phyloP scores from a whole-genome alignment of 495 filamentous ascomycete genomes.

The Penicillium dipodomyicola region DNA sequence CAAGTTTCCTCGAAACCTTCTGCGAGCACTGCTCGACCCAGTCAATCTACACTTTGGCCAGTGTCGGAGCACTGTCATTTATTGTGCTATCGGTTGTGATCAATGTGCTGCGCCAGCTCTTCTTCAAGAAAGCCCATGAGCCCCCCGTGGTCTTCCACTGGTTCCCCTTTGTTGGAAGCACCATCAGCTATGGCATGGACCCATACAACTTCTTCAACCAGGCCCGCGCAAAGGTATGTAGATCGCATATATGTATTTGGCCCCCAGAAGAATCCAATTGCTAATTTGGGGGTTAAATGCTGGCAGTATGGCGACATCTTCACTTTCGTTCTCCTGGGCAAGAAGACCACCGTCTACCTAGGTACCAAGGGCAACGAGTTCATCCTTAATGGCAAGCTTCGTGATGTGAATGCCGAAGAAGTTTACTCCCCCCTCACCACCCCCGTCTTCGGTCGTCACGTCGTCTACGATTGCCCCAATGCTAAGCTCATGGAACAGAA shows the following conservation, averaged over 20 bases:
- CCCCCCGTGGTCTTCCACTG: constrained; percentile 65
- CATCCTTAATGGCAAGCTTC: constrained; percentile 60
- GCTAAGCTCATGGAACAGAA: constrained; percentile 69
- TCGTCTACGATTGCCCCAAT: constrained; percentile 66
- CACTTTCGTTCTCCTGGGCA: constrained; percentile 62
- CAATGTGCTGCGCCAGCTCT: constrained; percentile 68
- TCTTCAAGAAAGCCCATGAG: constrained; percentile 64
- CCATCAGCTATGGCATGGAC: constrained; percentile 63
- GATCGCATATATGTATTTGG: not conserved
- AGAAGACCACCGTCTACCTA: constrained; percentile 60
- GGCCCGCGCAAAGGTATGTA: constrained; percentile 51
- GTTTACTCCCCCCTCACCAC: constrained; percentile 60
- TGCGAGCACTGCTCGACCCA: constrained; percentile 42
- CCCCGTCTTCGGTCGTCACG: constrained; percentile 61
- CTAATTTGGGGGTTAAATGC: constrained; percentile 13
- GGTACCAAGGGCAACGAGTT: constrained; percentile 63
- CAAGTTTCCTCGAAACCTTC: constrained; percentile 35
- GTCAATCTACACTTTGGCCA: constrained; percentile 33
- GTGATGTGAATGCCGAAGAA: constrained; percentile 63
- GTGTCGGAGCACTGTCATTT: constrained; percentile 30
- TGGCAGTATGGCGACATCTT: constrained; percentile 63
- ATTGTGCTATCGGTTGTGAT: constrained; percentile 41
- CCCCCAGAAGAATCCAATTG: not conserved
- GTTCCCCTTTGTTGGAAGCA: constrained; percentile 62
- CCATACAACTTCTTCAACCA: constrained; percentile 60